Evolutionary conservation across 345 rosid genomes (phyloP).

Genomic region (Sisymbrium irio): DNA sequence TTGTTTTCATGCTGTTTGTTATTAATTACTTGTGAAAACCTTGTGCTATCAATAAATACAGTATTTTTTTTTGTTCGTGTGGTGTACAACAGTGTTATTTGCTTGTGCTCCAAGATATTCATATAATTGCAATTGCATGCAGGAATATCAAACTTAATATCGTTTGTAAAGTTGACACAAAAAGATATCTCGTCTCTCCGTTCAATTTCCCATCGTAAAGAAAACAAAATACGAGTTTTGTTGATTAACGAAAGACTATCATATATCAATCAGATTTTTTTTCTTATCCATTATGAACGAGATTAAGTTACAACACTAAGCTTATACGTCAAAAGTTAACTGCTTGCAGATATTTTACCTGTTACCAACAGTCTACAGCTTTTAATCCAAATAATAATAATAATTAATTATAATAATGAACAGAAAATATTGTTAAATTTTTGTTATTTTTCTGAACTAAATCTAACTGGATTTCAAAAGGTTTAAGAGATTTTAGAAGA

Average conservation of each 20-base stretch:
- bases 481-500: not conserved
- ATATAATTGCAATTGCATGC: not conserved
- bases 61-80: not conserved
- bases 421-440: not conserved
- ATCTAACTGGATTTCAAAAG: not conserved
- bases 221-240: not conserved
- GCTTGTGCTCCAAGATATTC: slow-evolving; percentile 18
- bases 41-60: slow-evolving; percentile 26
- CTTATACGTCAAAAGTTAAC: not conserved
- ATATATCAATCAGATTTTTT: too few species aligned
- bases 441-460: not conserved
- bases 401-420: not conserved
- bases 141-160: not conserved
- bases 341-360: not conserved
- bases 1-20: not conserved
- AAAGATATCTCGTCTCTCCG: not conserved
- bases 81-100: not conserved
- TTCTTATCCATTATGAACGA: not conserved
- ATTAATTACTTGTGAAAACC: slow-evolving; percentile 20
- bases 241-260: not conserved
- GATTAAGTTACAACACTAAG: not conserved
- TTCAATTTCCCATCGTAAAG: not conserved
- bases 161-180: not conserved
- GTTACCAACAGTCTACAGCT: not conserved
- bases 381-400: not conserved